These are phyloP conservation scores for Quercus cerris DNA, from an alignment of 306 rosid genomes.

Conservation along the genomic window DNA sequence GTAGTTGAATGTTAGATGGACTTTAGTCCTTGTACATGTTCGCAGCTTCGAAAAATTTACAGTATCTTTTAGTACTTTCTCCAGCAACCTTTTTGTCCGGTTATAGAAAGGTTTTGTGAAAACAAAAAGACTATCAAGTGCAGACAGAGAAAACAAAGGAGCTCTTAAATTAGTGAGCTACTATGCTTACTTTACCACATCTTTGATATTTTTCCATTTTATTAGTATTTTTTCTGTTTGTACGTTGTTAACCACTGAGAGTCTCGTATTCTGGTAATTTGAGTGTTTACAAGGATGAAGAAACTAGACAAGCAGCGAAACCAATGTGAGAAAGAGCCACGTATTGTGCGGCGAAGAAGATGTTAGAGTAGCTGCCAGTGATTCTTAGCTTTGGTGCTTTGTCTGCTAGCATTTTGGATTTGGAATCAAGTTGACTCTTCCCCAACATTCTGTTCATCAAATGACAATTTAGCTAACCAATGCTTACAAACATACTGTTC, in stretches of 20 bases:
- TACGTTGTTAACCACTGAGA: constrained; percentile 19
- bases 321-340: constrained; percentile 66
- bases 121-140: constrained; percentile 26
- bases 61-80: constrained; percentile 1
- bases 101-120: constrained; percentile 1
- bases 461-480: constrained; percentile 42
- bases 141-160: constrained; percentile 7
- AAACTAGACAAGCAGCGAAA: constrained; percentile 34
- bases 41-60: constrained; percentile 20
- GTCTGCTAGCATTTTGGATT: constrained; percentile 66
- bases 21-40: constrained; percentile 33
- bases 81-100: constrained; percentile 27
- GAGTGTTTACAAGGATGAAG: constrained; percentile 29
- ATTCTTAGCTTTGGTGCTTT: constrained; percentile 37
- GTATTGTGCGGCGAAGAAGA: constrained; percentile 72
- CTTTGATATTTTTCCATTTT: constrained; percentile 23
- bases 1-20: constrained; percentile 31
- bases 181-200: constrained; percentile 3
- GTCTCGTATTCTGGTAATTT: constrained; percentile 40
- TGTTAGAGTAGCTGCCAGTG: constrained; percentile 44
- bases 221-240: constrained; percentile 30
- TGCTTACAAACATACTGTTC: constrained; percentile 10
- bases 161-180: constrained; percentile 6
- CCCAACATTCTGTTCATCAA: constrained; percentile 11
- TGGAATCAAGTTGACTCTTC: constrained; percentile 54